A percentile compares a stretch with the other conserved stretches of the same genome.
These are phyloP conservation scores for Blepharisma japonicum DNA, from an alignment of 73 alveolate genomes.

Conservation along the genomic window DNA sequence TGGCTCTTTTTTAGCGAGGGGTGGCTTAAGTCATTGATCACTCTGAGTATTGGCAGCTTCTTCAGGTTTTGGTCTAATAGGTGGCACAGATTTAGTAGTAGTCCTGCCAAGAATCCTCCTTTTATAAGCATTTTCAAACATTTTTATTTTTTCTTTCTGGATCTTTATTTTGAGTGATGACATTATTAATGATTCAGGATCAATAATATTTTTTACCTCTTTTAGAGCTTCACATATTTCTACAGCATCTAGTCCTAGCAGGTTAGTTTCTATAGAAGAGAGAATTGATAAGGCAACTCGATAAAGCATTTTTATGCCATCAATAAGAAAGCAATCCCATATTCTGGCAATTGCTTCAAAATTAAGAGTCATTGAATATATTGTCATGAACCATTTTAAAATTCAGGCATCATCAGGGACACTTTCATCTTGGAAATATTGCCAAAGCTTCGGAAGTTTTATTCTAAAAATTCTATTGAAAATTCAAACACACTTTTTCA, in stretches of 20 bases:
- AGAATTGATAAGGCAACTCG: background rate
- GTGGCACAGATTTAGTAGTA: too few relatives aligned
- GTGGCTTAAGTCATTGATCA: too few relatives aligned
- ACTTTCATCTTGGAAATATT: slow-evolving; percentile 43
- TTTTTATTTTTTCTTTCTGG: too few relatives aligned
- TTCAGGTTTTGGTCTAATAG: too few relatives aligned
- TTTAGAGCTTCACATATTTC: background rate
- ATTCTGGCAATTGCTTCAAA: slow-evolving; percentile 39
- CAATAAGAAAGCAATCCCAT: slow-evolving; percentile 58
- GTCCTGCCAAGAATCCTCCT: too few relatives aligned
- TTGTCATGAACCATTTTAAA: slow-evolving; percentile 54
- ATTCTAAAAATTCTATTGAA: slow-evolving; percentile 42
- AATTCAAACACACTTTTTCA: slow-evolving; percentile 37
- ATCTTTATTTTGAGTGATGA: too few relatives aligned
- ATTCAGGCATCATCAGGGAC: slow-evolving; percentile 47
- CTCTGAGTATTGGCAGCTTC: too few relatives aligned
- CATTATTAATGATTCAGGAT: too few relatives aligned
- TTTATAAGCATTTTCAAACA: too few relatives aligned
- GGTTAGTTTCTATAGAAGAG: background rate
- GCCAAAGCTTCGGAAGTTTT: slow-evolving; percentile 39
- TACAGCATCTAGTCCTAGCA: slow-evolving; percentile 5
- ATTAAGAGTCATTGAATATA: slow-evolving; percentile 49
- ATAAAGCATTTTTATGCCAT: slow-evolving; percentile 33
- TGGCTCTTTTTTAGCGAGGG: too few relatives aligned
- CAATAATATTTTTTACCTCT: too few relatives aligned